Conservation (phyloP, 2,329 filamentous ascomycete species). For the Ceratocystis papillata region DNA sequence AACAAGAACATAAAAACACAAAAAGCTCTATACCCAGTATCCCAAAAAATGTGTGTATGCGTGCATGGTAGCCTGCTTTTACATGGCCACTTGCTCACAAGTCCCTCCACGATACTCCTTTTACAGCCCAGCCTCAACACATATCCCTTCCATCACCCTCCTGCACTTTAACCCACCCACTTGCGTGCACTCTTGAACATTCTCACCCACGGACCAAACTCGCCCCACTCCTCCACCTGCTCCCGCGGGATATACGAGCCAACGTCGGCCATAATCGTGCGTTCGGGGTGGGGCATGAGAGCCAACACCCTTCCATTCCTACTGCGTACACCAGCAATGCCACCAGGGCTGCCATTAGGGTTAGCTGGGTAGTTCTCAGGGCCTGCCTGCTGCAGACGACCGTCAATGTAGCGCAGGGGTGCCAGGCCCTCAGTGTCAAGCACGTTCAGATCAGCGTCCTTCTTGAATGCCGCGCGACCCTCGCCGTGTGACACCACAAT, state of each 20-base stretch:
- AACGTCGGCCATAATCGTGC: conserved; percentile 72
- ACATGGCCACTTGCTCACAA: not conserved
- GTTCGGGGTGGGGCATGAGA: conserved; percentile 88
- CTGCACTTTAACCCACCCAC: conserved; percentile 57
- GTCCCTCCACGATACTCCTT: not conserved
- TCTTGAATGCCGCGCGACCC: conserved; percentile 65
- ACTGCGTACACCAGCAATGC: conserved; percentile 69
- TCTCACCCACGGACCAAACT: conserved; percentile 73
- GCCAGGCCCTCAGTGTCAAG: conserved; percentile 46
- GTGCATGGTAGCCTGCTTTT: not conserved
- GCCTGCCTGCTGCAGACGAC: conserved; percentile 49
- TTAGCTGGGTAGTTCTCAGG: conserved; percentile 84
- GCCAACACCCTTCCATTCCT: conserved; percentile 70
- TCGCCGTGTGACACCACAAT: conserved; percentile 88
- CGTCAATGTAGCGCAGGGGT: conserved; percentile 76
- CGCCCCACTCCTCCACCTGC: conserved; percentile 57
- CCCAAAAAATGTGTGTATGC: not conserved
- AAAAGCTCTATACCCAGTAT: conserved; percentile 13
- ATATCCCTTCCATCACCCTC: not conserved
- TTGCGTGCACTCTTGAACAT: conserved; percentile 79
- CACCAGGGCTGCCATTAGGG: conserved; percentile 69
- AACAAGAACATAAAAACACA: not conserved
- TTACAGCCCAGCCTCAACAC: not conserved
- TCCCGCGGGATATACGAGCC: conserved; percentile 58
- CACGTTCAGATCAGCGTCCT: conserved; percentile 40